These are phyloP conservation scores for Trichosporon ovoides DNA, from an alignment of 1,284 basidiomycete genomes.

Conservation along the genomic window DNA sequence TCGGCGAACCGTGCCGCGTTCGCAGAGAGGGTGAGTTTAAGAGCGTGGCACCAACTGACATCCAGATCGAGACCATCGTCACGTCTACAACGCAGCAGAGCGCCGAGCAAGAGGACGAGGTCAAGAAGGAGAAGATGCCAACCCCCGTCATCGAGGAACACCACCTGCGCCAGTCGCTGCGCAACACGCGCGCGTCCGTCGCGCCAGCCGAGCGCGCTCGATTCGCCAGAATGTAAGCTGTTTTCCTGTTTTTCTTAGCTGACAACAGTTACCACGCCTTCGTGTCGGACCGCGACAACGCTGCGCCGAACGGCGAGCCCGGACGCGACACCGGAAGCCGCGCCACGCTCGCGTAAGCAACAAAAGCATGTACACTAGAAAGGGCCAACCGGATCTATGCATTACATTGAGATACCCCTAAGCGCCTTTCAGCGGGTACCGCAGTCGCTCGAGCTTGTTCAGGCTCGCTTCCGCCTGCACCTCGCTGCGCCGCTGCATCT, in stretches of 20 bases:
- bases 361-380: not conserved
- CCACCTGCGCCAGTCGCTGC: slow-evolving; percentile 64
- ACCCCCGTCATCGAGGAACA: slow-evolving; percentile 46
- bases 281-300: slow-evolving; percentile 39
- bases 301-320: slow-evolving; percentile 38
- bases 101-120: slow-evolving; percentile 3
- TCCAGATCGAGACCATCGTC: slow-evolving; percentile 28
- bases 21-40: slow-evolving; percentile 24
- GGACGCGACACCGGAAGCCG: slow-evolving; percentile 40
- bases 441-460: slow-evolving; percentile 26
- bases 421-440: slow-evolving; percentile 38
- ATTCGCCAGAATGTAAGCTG: slow-evolving; percentile 65
- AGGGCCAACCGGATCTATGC: not conserved
- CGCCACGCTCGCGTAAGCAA: slow-evolving; percentile 7
- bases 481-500: slow-evolving; percentile 34
- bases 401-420: slow-evolving; percentile 13
- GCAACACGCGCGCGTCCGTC: slow-evolving; percentile 73
- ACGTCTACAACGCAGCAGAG: slow-evolving; percentile 2
- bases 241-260: not conserved
- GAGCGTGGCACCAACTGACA: not conserved
- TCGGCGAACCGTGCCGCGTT: slow-evolving; percentile 26
- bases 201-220: slow-evolving; percentile 63
- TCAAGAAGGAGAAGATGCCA: slow-evolving; percentile 5
- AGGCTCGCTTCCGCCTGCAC: slow-evolving; percentile 25
- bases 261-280: slow-evolving; percentile 37